Evolutionary conservation across 2,329 filamentous ascomycete genomes (phyloP).

Genomic region (Neophaeococcomyces mojaviensis): DNA sequence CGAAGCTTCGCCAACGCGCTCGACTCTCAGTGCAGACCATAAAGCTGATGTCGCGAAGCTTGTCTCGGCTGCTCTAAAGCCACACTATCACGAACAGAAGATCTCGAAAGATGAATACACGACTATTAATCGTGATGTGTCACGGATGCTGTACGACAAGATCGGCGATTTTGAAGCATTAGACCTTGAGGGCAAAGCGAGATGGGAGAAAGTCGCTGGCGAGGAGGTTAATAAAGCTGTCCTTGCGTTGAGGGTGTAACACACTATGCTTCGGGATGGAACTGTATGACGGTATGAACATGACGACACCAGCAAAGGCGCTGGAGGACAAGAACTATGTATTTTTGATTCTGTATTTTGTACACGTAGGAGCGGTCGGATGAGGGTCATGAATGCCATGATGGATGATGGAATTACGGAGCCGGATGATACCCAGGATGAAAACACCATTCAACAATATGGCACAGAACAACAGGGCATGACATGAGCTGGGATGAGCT

Average conservation of each 20-base stretch:
- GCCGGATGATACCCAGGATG: too few relatives aligned
- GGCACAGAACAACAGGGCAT: too few relatives aligned
- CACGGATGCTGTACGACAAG: conserved; percentile 73
- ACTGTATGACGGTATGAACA: conserved; percentile 7
- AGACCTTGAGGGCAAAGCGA: conserved; percentile 57
- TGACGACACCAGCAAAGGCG: conserved; percentile 1
- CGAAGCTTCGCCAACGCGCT: conserved; percentile 62
- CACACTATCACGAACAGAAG: conserved; percentile 70
- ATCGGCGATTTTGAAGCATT: conserved; percentile 51
- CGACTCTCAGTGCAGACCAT: conserved; percentile 64
- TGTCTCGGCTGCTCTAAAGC: conserved; percentile 73
- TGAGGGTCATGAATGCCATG: conserved; percentile 1
- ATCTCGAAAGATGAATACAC: conserved; percentile 85
- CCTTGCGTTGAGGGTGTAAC: conserved; percentile 16
- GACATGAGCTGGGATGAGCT: too few relatives aligned
- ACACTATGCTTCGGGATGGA: neutral
- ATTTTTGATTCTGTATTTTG: neutral
- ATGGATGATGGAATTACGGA: conserved; percentile 3
- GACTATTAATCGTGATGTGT: conserved; percentile 82
- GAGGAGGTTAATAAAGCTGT: conserved; percentile 68
- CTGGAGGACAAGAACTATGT: neutral
- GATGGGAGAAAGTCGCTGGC: conserved; percentile 68
- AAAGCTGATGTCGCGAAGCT: conserved; percentile 86
- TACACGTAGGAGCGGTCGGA: neutral
- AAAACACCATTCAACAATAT: too few relatives aligned